Percentiles rank a stretch among this genome's conserved stretches.
Evolutionary conservation across 805 yeast genomes (phyloP).

Genomic region (Candida sphagnicola): DNA sequence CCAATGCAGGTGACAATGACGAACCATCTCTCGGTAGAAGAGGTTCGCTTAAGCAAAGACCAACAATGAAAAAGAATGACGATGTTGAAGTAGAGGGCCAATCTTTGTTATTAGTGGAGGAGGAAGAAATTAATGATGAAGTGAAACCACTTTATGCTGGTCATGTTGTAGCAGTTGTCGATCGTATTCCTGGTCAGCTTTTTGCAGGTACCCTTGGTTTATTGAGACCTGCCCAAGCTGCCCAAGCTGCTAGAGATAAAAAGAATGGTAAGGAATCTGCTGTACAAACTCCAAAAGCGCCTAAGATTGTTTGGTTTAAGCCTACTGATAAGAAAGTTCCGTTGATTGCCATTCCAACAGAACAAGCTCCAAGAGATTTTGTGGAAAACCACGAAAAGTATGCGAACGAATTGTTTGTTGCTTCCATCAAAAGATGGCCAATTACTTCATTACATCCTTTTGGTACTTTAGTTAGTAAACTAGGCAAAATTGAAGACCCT

Average conservation of each 20-base stretch:
- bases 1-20: slow-evolving; percentile 29
- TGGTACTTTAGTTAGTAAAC: slow-evolving; percentile 84
- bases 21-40: slow-evolving; percentile 53
- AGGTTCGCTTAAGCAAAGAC: slow-evolving; percentile 91
- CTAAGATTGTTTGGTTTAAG: slow-evolving; percentile 98
- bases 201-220: slow-evolving; percentile 93
- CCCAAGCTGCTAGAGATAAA: slow-evolving; percentile 66
- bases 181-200: slow-evolving; percentile 94
- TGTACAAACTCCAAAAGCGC: slow-evolving; percentile 49
- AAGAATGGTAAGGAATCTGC: slow-evolving; percentile 44
- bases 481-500: slow-evolving; percentile 77
- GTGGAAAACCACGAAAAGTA: slow-evolving; percentile 87
- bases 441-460: slow-evolving; percentile 97
- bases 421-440: slow-evolving; percentile 98
- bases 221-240: slow-evolving; percentile 93
- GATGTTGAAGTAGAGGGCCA: slow-evolving; percentile 99
- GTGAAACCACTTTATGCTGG: slow-evolving; percentile 95
- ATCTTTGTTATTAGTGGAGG: slow-evolving; percentile 84
- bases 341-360: slow-evolving; percentile 95
- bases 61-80: slow-evolving; percentile 95
- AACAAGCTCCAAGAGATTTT: slow-evolving; percentile 94
- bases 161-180: slow-evolving; percentile 96
- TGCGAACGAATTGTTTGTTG: slow-evolving; percentile 79
- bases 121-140: slow-evolving; percentile 91
- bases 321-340: slow-evolving; percentile 99